Conservation (phyloP, 108 stramenopile genomes). For the Cyclostephanos tholiformis region DNA sequence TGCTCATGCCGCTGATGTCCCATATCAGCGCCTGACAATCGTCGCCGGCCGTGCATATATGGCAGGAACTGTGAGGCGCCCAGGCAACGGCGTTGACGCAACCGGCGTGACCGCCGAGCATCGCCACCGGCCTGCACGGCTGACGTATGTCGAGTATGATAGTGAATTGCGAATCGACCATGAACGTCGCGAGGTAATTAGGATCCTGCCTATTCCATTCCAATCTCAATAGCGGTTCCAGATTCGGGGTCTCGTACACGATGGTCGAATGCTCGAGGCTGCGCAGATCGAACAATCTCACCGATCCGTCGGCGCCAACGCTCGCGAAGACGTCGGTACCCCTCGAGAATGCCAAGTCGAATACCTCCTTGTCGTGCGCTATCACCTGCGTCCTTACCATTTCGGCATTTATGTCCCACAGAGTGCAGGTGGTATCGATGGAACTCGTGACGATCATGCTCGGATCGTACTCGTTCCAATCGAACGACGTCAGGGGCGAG, state of each 20-base stretch:
- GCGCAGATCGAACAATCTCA: conserved; percentile 96
- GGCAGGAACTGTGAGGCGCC: conserved; percentile 98
- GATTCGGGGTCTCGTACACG: conserved; percentile 93
- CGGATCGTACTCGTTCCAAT: conserved; percentile 85
- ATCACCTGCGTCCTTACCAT: conserved; percentile 94
- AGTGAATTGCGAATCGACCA: conserved; percentile 83
- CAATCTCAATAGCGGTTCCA: conserved; percentile 91
- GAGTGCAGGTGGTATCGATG: conserved; percentile 99
- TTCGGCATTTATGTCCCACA: conserved; percentile 94
- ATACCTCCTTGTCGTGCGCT: conserved; percentile 99
- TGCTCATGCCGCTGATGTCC: conserved; percentile 88
- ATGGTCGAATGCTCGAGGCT: conserved; percentile 96
- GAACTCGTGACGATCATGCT: conserved; percentile 59
- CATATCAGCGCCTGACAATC: conserved; percentile 98
- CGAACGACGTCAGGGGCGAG: conserved; percentile 93
- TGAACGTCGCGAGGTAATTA: conserved; percentile 96
- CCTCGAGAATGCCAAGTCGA: conserved; percentile 93
- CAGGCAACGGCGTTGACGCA: conserved; percentile 95
- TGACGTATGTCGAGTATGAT: conserved; percentile 93
- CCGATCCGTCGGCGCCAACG: conserved; percentile 97
- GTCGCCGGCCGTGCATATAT: conserved; percentile 96
- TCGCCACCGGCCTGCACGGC: conserved; percentile 80
- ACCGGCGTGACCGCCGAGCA: conserved; percentile 86
- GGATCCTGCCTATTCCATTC: conserved; percentile 99
- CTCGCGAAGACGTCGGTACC: conserved; percentile 96